Percentiles rank a stretch among this genome's conserved stretches.
These are phyloP conservation scores for Paraphoma sp. DNA, from an alignment of 2,329 filamentous ascomycete genomes.

Conservation along the genomic window DNA sequence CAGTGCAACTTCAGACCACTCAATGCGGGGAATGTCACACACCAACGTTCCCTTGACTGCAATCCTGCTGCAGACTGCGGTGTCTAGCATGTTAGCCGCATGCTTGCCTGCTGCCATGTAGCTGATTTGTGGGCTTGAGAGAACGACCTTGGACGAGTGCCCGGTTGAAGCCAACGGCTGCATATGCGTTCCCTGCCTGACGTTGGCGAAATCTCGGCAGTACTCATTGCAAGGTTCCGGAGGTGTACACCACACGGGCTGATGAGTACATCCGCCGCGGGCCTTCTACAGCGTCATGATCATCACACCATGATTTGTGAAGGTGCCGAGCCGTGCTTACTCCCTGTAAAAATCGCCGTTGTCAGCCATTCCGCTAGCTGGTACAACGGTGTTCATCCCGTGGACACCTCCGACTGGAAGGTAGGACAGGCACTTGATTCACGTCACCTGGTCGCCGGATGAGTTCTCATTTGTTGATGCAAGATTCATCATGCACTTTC, in stretches of 20 bases:
- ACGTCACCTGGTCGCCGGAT: too few species aligned
- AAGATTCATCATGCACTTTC: too few species aligned
- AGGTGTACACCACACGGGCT: slow-evolving; percentile 1
- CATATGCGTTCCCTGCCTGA: slow-evolving; percentile 10
- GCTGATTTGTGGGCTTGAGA: slow-evolving; percentile 11
- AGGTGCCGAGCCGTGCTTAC: neutral
- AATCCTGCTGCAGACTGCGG: slow-evolving; percentile 13
- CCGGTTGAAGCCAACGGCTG: slow-evolving; percentile 5
- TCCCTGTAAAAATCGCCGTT: neutral
- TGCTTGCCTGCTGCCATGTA: slow-evolving; percentile 1
- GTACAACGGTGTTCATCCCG: too few species aligned
- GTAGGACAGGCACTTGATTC: too few species aligned
- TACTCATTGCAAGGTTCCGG: slow-evolving; percentile 6
- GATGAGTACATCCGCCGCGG: neutral
- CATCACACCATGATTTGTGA: neutral
- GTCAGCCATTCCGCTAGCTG: neutral
- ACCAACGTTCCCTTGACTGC: slow-evolving; percentile 21
- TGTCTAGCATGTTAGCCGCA: slow-evolving; percentile 11
- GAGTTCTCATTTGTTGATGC: too few species aligned
- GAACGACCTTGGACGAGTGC: neutral
- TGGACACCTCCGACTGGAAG: too few species aligned
- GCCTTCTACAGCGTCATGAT: neutral
- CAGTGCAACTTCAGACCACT: slow-evolving; percentile 13
- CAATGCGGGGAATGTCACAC: slow-evolving; percentile 37
- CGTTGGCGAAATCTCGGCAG: slow-evolving; percentile 29